phyloP scores from a whole-genome alignment of 768 basidiomycete species.

The Suillus bovinus region DNA sequence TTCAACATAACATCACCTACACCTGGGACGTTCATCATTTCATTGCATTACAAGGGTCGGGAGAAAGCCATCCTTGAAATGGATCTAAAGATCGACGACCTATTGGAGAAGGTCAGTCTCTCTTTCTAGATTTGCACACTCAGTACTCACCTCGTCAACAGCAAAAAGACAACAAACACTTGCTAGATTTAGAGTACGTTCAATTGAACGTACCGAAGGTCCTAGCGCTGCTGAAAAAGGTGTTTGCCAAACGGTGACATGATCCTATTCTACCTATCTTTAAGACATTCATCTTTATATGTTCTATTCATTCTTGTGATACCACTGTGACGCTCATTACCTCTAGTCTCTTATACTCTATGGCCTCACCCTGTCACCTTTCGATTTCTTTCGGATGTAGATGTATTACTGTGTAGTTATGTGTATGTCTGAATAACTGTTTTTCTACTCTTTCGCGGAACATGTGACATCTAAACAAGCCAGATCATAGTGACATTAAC shows the following conservation, averaged over 20 bases:
- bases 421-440: slow-evolving; percentile 39
- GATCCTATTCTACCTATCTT: slow-evolving; percentile 17
- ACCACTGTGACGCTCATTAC: slow-evolving; percentile 24
- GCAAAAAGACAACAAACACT: slow-evolving; percentile 99
- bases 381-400: slow-evolving; percentile 37
- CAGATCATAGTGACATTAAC: not conserved
- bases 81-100: slow-evolving; percentile 98
- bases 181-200: slow-evolving; percentile 96
- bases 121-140: slow-evolving; percentile 3
- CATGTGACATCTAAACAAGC: not conserved
- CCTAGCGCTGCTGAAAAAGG: slow-evolving; percentile 88
- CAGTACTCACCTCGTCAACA: slow-evolving; percentile 36
- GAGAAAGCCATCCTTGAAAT: slow-evolving; percentile 99
- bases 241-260: slow-evolving; percentile 81
- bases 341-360: slow-evolving; percentile 11
- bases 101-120: slow-evolving; percentile 85
- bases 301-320: slow-evolving; percentile 34
- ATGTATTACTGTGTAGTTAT: slow-evolving; percentile 39
- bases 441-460: slow-evolving; percentile 20
- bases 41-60: slow-evolving; percentile 96
- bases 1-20: slow-evolving; percentile 99
- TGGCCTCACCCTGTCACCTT: slow-evolving; percentile 16
- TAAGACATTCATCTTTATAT: slow-evolving; percentile 27
- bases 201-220: slow-evolving; percentile 97
- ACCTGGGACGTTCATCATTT: slow-evolving; percentile 98